Evolutionary conservation across 1,284 basidiomycete species (phyloP).

Genomic region (Hortiboletus rubellus): DNA sequence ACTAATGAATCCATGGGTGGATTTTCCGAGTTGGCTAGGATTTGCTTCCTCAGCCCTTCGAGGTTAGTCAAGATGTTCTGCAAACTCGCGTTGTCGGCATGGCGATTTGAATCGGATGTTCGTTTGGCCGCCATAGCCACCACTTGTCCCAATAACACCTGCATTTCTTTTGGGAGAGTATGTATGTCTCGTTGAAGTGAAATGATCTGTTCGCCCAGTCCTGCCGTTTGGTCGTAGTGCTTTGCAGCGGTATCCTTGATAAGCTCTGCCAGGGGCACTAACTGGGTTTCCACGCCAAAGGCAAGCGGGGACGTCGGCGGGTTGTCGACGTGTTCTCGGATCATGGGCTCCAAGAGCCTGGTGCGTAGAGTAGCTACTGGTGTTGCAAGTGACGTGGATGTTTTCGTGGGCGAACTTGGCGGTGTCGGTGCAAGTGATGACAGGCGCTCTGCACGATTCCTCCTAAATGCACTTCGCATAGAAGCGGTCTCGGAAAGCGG

Average conservation of each 20-base stretch:
- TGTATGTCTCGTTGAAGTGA: conserved; percentile 41
- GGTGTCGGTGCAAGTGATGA: conserved; percentile 4
- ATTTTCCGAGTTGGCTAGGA: conserved; percentile 15
- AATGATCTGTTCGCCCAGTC: conserved; percentile 37
- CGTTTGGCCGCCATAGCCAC: conserved; percentile 4
- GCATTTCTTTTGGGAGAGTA: conserved; percentile 28
- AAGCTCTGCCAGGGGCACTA: conserved; percentile 35
- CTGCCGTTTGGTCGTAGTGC: conserved; percentile 38
- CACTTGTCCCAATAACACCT: conserved; percentile 18
- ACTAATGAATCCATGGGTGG: conserved; percentile 21
- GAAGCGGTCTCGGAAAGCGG: conserved; percentile 15
- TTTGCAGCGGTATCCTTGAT: conserved; percentile 41
- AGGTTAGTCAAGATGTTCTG: conserved; percentile 23
- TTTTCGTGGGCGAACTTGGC: conserved; percentile 12
- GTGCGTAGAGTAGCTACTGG: conserved; percentile 14
- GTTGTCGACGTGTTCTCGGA: conserved; percentile 24
- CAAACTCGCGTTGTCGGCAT: conserved; percentile 6
- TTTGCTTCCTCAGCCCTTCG: conserved; percentile 23
- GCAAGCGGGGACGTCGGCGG: conserved; percentile 15
- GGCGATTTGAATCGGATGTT: background rate
- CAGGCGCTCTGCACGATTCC: conserved; percentile 1
- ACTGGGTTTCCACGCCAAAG: conserved; percentile 14
- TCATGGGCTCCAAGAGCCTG: conserved; percentile 24
- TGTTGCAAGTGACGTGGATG: background rate
- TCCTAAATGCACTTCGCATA: conserved; percentile 26